Evolutionary conservation across 805 yeast genomes (phyloP).

Genomic region (Wickerhamomyces chambardii): DNA sequence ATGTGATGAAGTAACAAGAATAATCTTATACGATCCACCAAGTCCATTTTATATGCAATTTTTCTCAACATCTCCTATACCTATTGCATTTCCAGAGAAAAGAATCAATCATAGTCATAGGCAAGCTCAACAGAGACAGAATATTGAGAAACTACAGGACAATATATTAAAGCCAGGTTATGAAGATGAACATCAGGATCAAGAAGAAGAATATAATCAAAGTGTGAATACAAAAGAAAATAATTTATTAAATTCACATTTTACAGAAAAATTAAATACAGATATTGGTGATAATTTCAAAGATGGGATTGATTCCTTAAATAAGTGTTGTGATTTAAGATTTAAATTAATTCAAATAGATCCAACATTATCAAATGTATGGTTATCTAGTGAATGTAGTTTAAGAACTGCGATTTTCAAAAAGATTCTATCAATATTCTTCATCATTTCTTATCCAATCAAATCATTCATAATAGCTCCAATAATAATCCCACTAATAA

Average conservation of each 20-base stretch:
- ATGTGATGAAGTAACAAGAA: constrained; percentile 7
- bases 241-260: constrained; percentile 1
- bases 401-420: too few species aligned
- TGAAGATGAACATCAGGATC: too few species aligned
- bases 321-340: constrained; percentile 12
- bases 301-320: constrained; percentile 7
- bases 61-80: constrained; percentile 65
- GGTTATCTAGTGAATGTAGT: too few species aligned
- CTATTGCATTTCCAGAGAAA: constrained; percentile 39
- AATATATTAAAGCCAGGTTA: too few species aligned
- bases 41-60: constrained; percentile 63
- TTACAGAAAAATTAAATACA: constrained; percentile 1
- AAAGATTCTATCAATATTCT: neutral
- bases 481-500: neutral
- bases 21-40: constrained; percentile 65
- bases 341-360: constrained; percentile 2
- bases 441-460: neutral
- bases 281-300: constrained; percentile 5
- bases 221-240: neutral
- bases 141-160: too few species aligned
- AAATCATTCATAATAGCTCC: constrained; percentile 7
- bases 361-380: constrained; percentile 9
- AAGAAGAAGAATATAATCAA: constrained; percentile 1
- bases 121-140: too few species aligned
- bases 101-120: constrained; percentile 7